Base-by-base conservation (phyloP, 495 filamentous ascomycete species). In the Penicillium paxilli region DNA sequence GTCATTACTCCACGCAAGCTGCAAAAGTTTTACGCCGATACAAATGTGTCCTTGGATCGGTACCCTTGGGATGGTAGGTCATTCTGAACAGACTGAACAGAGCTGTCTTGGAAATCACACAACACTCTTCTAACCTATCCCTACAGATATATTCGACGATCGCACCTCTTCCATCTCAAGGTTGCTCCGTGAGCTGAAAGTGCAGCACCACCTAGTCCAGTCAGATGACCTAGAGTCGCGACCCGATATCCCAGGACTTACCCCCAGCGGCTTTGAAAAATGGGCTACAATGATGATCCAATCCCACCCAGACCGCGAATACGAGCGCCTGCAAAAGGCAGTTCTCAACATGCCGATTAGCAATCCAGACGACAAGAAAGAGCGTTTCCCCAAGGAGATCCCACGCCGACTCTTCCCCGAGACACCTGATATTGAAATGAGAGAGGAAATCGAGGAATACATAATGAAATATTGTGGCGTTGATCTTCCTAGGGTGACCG, bases 1-100 rank as follows among this genome's bases (percentile, higher is more conserved):
- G 89, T 96, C n/a, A 82, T 96, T 25, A 84, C 87, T 0, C 89
- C 91, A 2, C 74, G 82, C 6, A 96, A 96, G 71, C 82, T 97
- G 77, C 79, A 84, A 12, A 78, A 82, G 46, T 92, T 93, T 54
- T 96, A 96, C 64, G 73, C 80, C 19, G 84, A 79, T 47, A 84
- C 87, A 51, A 67, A 75, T 44, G 62, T 93, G 3, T 58, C 81
- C 1, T 68, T 77, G 23, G 91, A 96, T 63, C 69, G 73, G 32
- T 87, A 85, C 66, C 81, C 86, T 41, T 90, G 87, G 86, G 69
- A 80, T 57, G 72, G 83, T 86, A 48, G 49, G 72, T 68, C 8
- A 16, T 20, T 1, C 9, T 16, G 35, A 38, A 38, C 2, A 3
- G 16, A 19, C 4, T n/a, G n/a, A n/a, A n/a, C 22, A 7, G 16